Evolutionary conservation across 192 early-diverging fungal species (phyloP), one percentile per base, ranked within the genome.

Genomic region (Coemansia sp.): DNA sequence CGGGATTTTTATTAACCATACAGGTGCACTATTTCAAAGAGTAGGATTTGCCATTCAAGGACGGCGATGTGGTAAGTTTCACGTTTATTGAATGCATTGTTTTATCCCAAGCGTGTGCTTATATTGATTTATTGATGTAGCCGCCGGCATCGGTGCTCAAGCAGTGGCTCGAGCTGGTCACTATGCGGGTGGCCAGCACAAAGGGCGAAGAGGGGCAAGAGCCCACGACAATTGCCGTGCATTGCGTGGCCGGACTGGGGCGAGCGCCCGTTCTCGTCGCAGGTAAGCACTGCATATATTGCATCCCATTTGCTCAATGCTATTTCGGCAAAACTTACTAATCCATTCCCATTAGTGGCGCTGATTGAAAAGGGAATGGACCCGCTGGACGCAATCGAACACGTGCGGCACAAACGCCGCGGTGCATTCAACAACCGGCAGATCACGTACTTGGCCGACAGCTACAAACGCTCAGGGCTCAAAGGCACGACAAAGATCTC

Each of bases 211-310:
- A 32, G 23, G 24, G 41, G 22, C 8, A 2, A 12, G 80, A 82
- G 24, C 76, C 82, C 27, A 84, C 85, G 15, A 91, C 88, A 1
- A 90, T 92, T 60, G 94, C 93, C 2, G 89, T 96, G 5, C 95
- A 98, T 67, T 98, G 95, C 69, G 95, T 98, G 19, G 93, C 95
- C 4, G 95, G 95, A 24, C 85, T 98, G 5, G 95, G 95, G 5
- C 90, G 96, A 23, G 96, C 96, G 3, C 96, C 96, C 1, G 89
- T 95, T 15, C 82, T 99, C 9, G 95, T 92, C 8, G 90, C 91
- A 0, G 66, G 73, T 75, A 69, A 65, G 73, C 60, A 10, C 21
- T 0, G 37, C 32, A 25, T 47, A 6, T 49, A 5, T 43, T 59
- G 37, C 37, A 17, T 49, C 8, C 2, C 14, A 49, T 17, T 15